These are phyloP conservation scores for Malus hybrid DNA, from an alignment of 331 rosid species.

Conservation along the genomic window DNA sequence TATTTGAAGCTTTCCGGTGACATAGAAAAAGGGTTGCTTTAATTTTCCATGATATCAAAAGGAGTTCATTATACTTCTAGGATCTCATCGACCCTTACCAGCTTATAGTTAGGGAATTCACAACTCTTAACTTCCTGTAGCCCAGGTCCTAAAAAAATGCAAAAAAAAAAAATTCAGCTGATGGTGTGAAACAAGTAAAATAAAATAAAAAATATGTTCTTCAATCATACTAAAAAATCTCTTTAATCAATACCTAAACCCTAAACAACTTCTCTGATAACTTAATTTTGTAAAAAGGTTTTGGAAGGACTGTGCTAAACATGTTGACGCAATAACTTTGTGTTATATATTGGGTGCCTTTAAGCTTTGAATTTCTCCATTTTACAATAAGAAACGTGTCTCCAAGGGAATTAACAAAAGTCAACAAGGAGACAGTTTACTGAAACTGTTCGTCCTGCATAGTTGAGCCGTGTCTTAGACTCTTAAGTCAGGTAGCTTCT, in stretches of 20 bases:
- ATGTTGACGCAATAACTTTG: neutral
- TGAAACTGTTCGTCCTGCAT: neutral
- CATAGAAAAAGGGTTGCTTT: neutral
- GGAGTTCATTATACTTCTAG: neutral
- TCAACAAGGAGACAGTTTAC: neutral
- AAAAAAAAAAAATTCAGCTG: neutral
- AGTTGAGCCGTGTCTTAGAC: neutral
- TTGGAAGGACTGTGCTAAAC: neutral
- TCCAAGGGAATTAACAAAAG: neutral
- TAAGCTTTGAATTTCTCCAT: neutral
- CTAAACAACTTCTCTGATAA: no score
- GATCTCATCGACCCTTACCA: neutral
- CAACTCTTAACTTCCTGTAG: neutral
- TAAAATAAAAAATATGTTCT: neutral
- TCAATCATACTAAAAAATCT: neutral
- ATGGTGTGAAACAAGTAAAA: neutral
- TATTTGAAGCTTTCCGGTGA: neutral
- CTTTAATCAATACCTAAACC: neutral
- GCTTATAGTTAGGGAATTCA: neutral
- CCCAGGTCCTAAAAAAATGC: neutral
- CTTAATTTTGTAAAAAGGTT: neutral
- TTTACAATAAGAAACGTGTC: neutral
- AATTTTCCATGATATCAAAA: neutral
- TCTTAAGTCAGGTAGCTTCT: neutral
- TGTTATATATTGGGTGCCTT: neutral